A percentile compares a stretch with the other conserved stretches of the same genome.
Conservation (phyloP, 805 yeast genomes). For the Wickerhamiella spandovensis region DNA sequence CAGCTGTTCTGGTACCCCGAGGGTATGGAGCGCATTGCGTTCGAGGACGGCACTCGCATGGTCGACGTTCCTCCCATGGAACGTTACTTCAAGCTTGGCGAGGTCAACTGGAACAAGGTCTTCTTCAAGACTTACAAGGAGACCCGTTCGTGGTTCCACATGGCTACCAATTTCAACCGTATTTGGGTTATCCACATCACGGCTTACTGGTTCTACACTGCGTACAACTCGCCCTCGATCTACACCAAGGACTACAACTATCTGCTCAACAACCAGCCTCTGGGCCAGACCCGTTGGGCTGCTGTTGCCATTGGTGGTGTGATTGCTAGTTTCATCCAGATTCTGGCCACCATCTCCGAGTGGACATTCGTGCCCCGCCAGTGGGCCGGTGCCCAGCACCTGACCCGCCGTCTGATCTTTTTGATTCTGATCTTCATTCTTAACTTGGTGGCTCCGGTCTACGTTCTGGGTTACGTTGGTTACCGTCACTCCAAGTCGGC, state of each 20-base stretch:
- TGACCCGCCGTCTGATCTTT: constrained; percentile 75
- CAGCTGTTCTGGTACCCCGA: constrained; percentile 99
- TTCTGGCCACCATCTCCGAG: constrained; percentile 78
- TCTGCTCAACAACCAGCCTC: constrained; percentile 72
- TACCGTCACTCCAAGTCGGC: constrained; percentile 54
- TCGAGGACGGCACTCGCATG: constrained; percentile 85
- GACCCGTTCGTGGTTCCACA: constrained; percentile 94
- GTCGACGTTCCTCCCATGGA: constrained; percentile 83
- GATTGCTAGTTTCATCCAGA: constrained; percentile 68
- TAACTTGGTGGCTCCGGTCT: constrained; percentile 78
- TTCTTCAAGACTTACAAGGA: constrained; percentile 94
- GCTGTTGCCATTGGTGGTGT: constrained; percentile 86
- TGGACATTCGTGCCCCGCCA: constrained; percentile 94
- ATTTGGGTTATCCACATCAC: constrained; percentile 92
- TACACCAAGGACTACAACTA: constrained; percentile 82
- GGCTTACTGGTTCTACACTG: constrained; percentile 87
- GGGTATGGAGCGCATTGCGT: constrained; percentile 84
- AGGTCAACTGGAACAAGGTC: constrained; percentile 80
- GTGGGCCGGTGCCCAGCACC: constrained; percentile 99
- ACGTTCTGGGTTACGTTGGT: constrained; percentile 67
- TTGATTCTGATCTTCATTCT: constrained; percentile 48
- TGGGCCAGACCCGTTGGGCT: constrained; percentile 86
- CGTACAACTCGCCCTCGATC: constrained; percentile 82
- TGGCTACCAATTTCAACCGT: constrained; percentile 91
- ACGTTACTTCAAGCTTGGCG: constrained; percentile 81